Evolutionary conservation across 768 basidiomycete species (phyloP), one percentile per base, ranked within the genome.

Genomic region (Phaffia tasmanica): DNA sequence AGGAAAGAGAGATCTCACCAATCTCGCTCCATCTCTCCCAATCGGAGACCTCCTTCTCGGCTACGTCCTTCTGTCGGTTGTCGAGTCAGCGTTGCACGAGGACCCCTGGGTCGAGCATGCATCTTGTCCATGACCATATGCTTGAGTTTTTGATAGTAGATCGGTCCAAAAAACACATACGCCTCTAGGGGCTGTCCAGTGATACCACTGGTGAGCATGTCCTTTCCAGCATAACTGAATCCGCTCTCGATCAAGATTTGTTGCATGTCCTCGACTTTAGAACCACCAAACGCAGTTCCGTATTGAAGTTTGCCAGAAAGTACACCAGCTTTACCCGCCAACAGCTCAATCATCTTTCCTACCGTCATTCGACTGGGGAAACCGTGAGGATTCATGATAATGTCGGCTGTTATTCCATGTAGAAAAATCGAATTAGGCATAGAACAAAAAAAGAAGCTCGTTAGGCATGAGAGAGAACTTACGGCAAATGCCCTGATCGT

Each of bases 41-140:
- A 80, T 56, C 95, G 89, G 70, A 99, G 78, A 68, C 95, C 95
- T 74, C 95, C 95, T 77, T 98, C 95, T 62, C 95, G 85, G 63
- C 92, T 95, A 63, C 95, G 85, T 78, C 95, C 95, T 78, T 99
- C 95, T 1, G 95, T 99, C 4, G 95, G 95, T 76, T 99, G 95
- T 54, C 95, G 85, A 1, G 95, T 99, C 62, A 99, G 78, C 25
- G 91, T 93, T 14, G 95, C 95, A 74, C 92, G 87, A 56, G 95
- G 95, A 19, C 95, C 94, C 73, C 89, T 92, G 60, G 95, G 92
- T 66, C 95, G 86, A 71, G 95, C 95, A 72, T 99, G 95, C 95
- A 99, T 99, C 81, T 99, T 99, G 81, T 99, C 95, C 86, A 97
- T 88, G 60, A 98, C 94, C 94, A 98, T 98, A 79, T 94, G 93